A percentile compares a stretch with the other conserved stretches of the same genome.
Conservation (phyloP, 495 filamentous ascomycete genomes). For the Beverwykella pulmonaria region DNA sequence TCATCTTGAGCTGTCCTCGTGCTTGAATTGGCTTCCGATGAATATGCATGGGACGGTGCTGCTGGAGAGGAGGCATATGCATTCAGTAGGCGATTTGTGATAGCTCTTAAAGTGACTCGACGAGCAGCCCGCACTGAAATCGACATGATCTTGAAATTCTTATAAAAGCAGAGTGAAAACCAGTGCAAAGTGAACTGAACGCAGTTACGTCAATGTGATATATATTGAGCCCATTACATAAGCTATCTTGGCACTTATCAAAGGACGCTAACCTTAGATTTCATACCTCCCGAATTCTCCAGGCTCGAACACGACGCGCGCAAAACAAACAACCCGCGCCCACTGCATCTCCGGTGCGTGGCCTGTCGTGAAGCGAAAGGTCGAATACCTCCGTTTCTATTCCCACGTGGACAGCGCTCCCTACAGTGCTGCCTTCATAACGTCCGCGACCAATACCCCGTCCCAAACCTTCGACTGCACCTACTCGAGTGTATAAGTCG, state of each 20-base stretch:
- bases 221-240: background rate
- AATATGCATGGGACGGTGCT: background rate
- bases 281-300: background rate
- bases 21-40: background rate
- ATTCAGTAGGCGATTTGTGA: background rate
- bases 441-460: too few species aligned
- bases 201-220: slow-evolving; percentile 9
- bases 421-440: too few species aligned
- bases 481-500: too few species aligned
- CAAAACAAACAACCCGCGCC: background rate
- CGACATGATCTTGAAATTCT: background rate
- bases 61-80: background rate
- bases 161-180: background rate
- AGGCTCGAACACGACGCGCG: background rate
- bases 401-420: too few species aligned
- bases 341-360: background rate
- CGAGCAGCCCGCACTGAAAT: background rate
- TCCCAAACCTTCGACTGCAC: too few species aligned
- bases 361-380: too few species aligned
- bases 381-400: too few species aligned
- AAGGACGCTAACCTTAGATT: background rate
- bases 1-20: background rate
- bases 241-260: background rate
- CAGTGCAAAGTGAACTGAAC: background rate
- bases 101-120: background rate